phyloP scores from a whole-genome alignment of 2,329 filamentous ascomycete genomes.

The Leptographium flavum region DNA sequence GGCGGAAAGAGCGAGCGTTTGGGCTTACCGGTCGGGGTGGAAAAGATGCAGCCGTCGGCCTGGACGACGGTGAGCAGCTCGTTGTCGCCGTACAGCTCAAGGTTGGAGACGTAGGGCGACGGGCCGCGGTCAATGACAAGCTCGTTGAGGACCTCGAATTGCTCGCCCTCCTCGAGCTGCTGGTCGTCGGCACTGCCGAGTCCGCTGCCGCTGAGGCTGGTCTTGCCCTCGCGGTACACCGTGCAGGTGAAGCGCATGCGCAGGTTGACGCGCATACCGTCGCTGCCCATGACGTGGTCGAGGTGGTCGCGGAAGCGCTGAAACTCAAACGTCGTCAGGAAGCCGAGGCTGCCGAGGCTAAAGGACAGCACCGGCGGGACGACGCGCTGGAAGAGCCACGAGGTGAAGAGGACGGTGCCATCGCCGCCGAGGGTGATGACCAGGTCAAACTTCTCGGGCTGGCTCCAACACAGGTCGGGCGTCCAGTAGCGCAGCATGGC shows the following conservation, averaged over 20 bases:
- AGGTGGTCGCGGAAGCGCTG: slow-evolving; percentile 77
- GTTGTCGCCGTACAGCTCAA: slow-evolving; percentile 91
- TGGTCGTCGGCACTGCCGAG: slow-evolving; percentile 17
- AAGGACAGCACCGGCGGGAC: slow-evolving; percentile 78
- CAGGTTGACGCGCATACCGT: slow-evolving; percentile 92
- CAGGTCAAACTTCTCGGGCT: slow-evolving; percentile 89
- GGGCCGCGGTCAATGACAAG: slow-evolving; percentile 95
- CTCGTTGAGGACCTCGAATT: slow-evolving; percentile 97
- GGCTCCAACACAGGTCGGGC: slow-evolving; percentile 85
- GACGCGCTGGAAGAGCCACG: slow-evolving; percentile 82
- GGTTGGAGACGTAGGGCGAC: slow-evolving; percentile 89
- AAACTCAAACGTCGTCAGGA: slow-evolving; percentile 79
- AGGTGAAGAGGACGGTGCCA: slow-evolving; percentile 77
- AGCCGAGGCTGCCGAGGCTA: slow-evolving; percentile 72
- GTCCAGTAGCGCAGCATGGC: slow-evolving; percentile 92
- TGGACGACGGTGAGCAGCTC: slow-evolving; percentile 91
- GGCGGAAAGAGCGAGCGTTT: neutral
- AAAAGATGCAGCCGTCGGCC: slow-evolving; percentile 95
- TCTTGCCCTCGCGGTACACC: slow-evolving; percentile 58
- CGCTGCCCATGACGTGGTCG: slow-evolving; percentile 79
- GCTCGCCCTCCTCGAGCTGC: slow-evolving; percentile 76
- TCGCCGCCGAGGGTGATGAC: slow-evolving; percentile 80
- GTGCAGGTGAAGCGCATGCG: slow-evolving; percentile 99
- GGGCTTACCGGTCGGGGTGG: slow-evolving; percentile 64
- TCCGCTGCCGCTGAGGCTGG: too few species aligned